Evolutionary conservation across 331 rosid genomes (phyloP), one percentile per base, ranked within the genome.

Genomic region (Cydonia oblonga): DNA sequence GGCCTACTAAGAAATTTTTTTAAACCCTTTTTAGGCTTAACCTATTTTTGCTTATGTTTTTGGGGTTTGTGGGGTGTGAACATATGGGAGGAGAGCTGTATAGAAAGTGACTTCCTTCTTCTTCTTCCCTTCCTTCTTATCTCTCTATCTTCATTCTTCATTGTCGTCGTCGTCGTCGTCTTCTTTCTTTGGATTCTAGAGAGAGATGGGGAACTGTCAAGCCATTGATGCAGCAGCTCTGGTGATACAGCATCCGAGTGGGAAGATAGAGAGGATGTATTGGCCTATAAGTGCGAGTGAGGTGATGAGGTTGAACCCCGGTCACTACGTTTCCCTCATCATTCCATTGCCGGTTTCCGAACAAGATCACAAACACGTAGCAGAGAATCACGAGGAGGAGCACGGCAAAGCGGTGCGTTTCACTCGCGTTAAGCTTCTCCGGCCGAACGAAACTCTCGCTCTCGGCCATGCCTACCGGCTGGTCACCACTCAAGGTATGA

Each of bases 181-280:
- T 1, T 80, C 78, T 66, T 70, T 82, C 71, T 18, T 67, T 44
- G 54, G 58, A 23, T 6, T 78, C 72, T 42, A 67, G n/a, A 71
- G 29, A 70, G 20, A 80, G 18, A 93, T 95, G 99, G 99, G 99
- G 68, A 95, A 95, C 68, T 95, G 99, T 28, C 99, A 95, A 73
- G 97, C 97, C 60, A 89, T 95, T 33, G 99, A 95, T 71, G 96
- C 96, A 19, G 97, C 99, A n/a, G 99, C 96, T 13, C 88, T 95
- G 29, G 99, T 91, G 81, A 90, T 95, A 79, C 97, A 90, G 46
- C 99, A 95, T 63, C 97, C 99, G 7, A 70, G 80, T 84, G 99
- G 99, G 81, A 90, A 81, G 88, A 83, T 90, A 53, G 99, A 91
- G 77, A 90, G 97, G 76, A 20, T 89, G 66, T 95, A 89, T 74